Evolutionary conservation across 805 yeast genomes (phyloP), one percentile per base, ranked within the genome.

Genomic region (Diddensiella transvaalensis): DNA sequence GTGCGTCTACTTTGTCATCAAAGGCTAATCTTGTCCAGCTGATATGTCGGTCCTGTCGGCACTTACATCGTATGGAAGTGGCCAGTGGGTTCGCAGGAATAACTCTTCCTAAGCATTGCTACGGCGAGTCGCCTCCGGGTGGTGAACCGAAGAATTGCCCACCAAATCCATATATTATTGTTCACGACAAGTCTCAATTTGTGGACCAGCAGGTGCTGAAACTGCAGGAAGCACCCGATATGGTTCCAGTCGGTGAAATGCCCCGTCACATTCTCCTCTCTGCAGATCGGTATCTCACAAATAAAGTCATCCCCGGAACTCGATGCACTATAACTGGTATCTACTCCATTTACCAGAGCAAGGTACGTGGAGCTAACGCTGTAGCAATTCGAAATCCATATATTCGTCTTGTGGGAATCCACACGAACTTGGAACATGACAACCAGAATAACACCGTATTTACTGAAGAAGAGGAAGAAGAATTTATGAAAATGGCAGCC

Each of bases 201-300:
- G 83, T 93, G 46, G 98, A 93, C 68, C 98, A 95, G 65, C 99
- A 93, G 68, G 82, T 85, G 24, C 75, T 93, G 60, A 93, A 93
- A 66, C 74, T 93, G 48, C 99, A 93, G 67, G 99, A 93, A 65
- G 76, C 93, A n/a, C 97, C 98, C 10, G 99, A 93, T 65, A 87
- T 87, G 83, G 97, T 93, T 1, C 99, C 99, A 1, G 96, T 93
- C 23, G 99, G 99, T 57, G 99, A 93, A 70, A 84, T 93, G 88
- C 99, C 99, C 5, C 80, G 99, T 58, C 95, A 93, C 61, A 83
- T 93, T 36, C 63, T 87, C 50, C 74, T 93, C 54, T 85, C 93
- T 38, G 87, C 88, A 29, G 98, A 93, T 65, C 77, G 99, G 52
- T 87, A 86, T 59, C 72, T 93, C 63, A 85, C 96, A 22, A 93